Evolutionary conservation across 139 green algal genomes (phyloP).

Genomic region (Marvania coccoides): DNA sequence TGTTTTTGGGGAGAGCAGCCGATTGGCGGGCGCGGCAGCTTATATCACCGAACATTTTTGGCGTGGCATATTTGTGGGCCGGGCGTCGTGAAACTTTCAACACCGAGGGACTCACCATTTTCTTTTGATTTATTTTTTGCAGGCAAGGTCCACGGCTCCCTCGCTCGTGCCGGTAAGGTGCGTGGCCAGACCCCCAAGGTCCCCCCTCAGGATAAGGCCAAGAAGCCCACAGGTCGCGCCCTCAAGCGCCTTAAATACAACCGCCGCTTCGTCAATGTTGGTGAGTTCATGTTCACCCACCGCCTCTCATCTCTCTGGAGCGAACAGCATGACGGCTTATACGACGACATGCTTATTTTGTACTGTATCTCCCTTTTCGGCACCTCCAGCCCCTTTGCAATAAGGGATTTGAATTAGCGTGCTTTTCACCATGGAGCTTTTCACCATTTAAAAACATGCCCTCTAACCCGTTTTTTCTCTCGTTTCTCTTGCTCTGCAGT

Average conservation of each 20-base stretch:
- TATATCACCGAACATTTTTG: too few species aligned
- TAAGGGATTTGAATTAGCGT: too few species aligned
- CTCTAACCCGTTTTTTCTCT: not conserved
- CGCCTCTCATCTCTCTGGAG: not conserved
- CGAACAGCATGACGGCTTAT: not conserved
- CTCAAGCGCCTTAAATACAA: slow-evolving; percentile 97
- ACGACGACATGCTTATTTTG: not conserved
- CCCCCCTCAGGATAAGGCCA: slow-evolving; percentile 98
- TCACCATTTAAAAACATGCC: too few species aligned
- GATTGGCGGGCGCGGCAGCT: too few species aligned
- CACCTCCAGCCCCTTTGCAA: too few species aligned
- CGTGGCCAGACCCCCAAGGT: slow-evolving; percentile 98
- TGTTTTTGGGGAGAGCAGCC: too few species aligned
- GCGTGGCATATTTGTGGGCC: too few species aligned
- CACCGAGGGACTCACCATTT: too few species aligned
- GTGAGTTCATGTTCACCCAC: slow-evolving; percentile 13
- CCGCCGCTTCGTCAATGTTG: slow-evolving; percentile 89
- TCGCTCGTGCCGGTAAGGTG: slow-evolving; percentile 99
- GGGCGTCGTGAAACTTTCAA: too few species aligned
- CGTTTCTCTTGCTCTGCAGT: slow-evolving; percentile 34
- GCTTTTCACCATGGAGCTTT: too few species aligned
- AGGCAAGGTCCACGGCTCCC: slow-evolving; percentile 99
- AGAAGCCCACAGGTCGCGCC: slow-evolving; percentile 81
- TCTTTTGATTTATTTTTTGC: slow-evolving; percentile 8
- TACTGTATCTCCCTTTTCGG: not conserved